These are phyloP conservation scores for Dothistroma septosporum DNA, from an alignment of 2,329 filamentous ascomycete genomes.

Conservation along the genomic window DNA sequence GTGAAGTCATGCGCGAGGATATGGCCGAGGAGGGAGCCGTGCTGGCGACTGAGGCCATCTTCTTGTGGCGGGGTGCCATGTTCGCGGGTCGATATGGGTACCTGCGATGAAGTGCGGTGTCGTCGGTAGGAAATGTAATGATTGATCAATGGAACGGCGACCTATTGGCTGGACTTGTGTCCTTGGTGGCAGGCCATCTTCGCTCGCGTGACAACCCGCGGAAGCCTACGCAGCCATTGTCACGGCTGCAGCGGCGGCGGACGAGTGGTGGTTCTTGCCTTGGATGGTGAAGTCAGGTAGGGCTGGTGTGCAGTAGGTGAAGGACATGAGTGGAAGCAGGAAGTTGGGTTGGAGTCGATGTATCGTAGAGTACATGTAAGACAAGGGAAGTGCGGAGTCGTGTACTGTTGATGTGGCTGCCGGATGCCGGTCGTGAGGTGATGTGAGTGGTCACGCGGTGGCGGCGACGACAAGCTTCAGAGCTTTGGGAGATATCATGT, in stretches of 20 bases:
- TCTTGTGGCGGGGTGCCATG: slow-evolving; percentile 8
- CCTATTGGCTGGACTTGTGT: slow-evolving; percentile 4
- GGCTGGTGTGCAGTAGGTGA: slow-evolving; percentile 1
- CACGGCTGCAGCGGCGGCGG: slow-evolving; percentile 22
- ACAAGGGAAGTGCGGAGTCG: not conserved
- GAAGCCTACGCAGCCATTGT: slow-evolving; percentile 42
- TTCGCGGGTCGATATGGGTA: not conserved
- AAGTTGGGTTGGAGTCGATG: not conserved
- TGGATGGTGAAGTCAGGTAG: slow-evolving; percentile 13
- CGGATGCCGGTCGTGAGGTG: not conserved
- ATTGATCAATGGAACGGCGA: slow-evolving; percentile 4
- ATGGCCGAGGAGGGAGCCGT: slow-evolving; percentile 24
- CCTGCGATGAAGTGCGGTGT: not conserved
- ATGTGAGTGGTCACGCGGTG: not conserved
- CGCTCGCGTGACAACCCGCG: slow-evolving; percentile 29
- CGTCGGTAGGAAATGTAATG: not conserved
- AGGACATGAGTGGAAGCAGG: slow-evolving; percentile 7
- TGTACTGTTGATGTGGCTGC: not conserved
- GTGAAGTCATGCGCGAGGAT: slow-evolving; percentile 23
- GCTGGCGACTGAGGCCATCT: slow-evolving; percentile 16
- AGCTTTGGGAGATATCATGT: not conserved
- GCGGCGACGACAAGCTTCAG: not conserved
- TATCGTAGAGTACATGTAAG: not conserved
- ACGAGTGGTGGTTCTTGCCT: slow-evolving; percentile 26
- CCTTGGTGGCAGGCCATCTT: slow-evolving; percentile 24